Percentiles rank a stretch among this genome's conserved stretches.
These are phyloP conservation scores for Kondoa malvinella DNA, from an alignment of 768 basidiomycete genomes.

Conservation along the genomic window DNA sequence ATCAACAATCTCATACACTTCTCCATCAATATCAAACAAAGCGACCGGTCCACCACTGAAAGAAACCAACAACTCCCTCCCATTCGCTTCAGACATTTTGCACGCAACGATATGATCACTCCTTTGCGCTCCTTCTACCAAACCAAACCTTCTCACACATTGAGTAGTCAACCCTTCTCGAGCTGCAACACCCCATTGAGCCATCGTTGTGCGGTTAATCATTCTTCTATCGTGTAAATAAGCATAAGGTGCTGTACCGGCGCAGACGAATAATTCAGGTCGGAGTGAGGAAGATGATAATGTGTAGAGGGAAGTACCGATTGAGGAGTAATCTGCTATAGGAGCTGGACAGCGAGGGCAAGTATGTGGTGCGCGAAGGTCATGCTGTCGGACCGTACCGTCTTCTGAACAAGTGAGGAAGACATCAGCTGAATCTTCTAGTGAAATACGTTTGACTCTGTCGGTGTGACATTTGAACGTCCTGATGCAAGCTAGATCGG, in stretches of 20 bases:
- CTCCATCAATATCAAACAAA: slow-evolving; percentile 22
- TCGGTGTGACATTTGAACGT: slow-evolving; percentile 22
- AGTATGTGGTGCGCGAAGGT: slow-evolving; percentile 15
- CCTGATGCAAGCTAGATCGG: slow-evolving; percentile 6
- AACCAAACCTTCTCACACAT: slow-evolving; percentile 27
- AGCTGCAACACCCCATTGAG: slow-evolving; percentile 18
- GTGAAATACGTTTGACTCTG: slow-evolving; percentile 24
- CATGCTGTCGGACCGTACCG: slow-evolving; percentile 25
- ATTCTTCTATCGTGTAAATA: slow-evolving; percentile 28
- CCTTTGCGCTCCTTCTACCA: slow-evolving; percentile 5
- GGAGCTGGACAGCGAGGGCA: slow-evolving; percentile 18
- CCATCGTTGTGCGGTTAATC: slow-evolving; percentile 10
- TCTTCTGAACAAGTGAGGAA: slow-evolving; percentile 28
- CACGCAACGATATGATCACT: slow-evolving; percentile 22
- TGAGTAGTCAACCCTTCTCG: slow-evolving; percentile 14
- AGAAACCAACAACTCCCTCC: slow-evolving; percentile 21
- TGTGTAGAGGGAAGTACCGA: slow-evolving; percentile 19
- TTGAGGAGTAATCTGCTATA: slow-evolving; percentile 13
- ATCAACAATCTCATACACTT: neutral
- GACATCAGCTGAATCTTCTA: slow-evolving; percentile 13
- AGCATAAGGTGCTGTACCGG: slow-evolving; percentile 21
- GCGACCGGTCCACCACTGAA: slow-evolving; percentile 21
- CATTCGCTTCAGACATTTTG: slow-evolving; percentile 17
- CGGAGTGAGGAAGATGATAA: slow-evolving; percentile 19
- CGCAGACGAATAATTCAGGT: slow-evolving; percentile 26